Evolutionary conservation across 345 rosid genomes (phyloP), one percentile per base, ranked within the genome.

Genomic region (Rhizophora apiculata): DNA sequence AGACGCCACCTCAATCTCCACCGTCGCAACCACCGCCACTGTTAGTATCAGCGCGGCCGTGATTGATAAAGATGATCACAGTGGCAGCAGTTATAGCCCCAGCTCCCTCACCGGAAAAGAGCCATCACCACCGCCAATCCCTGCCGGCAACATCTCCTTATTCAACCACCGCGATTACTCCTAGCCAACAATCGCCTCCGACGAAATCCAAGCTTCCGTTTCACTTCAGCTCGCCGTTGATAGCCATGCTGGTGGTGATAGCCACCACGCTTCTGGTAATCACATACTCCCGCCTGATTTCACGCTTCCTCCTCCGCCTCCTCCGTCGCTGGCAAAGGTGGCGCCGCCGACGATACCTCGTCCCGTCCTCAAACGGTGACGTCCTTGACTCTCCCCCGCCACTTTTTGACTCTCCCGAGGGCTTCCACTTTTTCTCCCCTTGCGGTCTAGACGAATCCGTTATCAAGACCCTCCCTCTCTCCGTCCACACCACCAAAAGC

Each of bases 401-500:
- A 11, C 34, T 29, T 6, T 81, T 81, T 74, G 82, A 75, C 69
- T 82, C 91, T 71, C 68, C 81, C 6, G 83, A 75, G 1, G 65
- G 86, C 29, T 83, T 85, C 84, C 81, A 69, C 69, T 54, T 75
- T 43, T 75, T 64, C 76, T 80, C 96, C 7, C 91, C 90, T 2
- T 89, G 81, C 80, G 97, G 97, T 19, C 88, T 93, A 22, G 96
- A 93, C 56, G 94, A 88, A n/a, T 78, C 96, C 5, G 90, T 90
- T 43, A 93, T 93, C 82, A 93, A 91, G 73, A 82, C 89, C 2
- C 76, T 93, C 9, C 98, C 98, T 29, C 80, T 89, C 22, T 86
- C 93, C 6, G 79, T 93, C 21, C 91, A 81, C 80, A 70, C 85
- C 63, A 37, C 86, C 6, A 67, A 77, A 30, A 68, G 31, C 62